Conservation (phyloP, 1,139 yeast genomes). For the Maudiozyma humilis region DNA sequence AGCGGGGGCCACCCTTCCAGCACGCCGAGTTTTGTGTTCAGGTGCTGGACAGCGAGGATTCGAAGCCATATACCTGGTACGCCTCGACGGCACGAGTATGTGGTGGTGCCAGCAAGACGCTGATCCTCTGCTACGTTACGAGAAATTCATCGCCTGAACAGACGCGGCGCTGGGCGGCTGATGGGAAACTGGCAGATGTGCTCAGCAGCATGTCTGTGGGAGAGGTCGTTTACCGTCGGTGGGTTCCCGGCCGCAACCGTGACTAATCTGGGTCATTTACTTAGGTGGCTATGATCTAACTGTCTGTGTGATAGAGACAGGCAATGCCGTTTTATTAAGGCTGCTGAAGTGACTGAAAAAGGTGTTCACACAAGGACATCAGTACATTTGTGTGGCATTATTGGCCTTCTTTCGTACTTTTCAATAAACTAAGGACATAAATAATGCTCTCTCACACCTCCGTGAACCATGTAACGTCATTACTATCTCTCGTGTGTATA, state of each 20-base stretch:
- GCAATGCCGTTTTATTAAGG: no score
- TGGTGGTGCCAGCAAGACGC: constrained; percentile 76
- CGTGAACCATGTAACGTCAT: not conserved
- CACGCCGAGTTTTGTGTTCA: constrained; percentile 82
- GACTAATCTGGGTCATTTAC: constrained; percentile 44
- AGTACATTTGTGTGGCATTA: no score
- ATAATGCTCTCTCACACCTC: no score
- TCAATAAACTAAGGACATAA: no score
- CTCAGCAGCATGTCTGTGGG: constrained; percentile 40
- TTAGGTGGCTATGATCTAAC: no score
- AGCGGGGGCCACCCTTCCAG: constrained; percentile 88
- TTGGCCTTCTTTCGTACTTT: no score
- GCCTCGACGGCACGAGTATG: constrained; percentile 69
- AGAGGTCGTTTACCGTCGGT: constrained; percentile 65
- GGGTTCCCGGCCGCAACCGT: constrained; percentile 79
- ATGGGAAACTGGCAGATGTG: constrained; percentile 29
- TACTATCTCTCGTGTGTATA: not conserved
- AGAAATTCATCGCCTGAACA: constrained; percentile 36
- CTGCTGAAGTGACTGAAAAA: no score
- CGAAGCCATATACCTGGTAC: constrained; percentile 29
- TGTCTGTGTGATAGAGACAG: no score
- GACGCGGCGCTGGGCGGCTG: constrained; percentile 21
- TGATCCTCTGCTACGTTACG: constrained; percentile 62
- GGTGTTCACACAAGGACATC: no score
- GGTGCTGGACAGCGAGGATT: constrained; percentile 40